Conservation (phyloP, 106 monocot species). For the Triglochin maritima region DNA sequence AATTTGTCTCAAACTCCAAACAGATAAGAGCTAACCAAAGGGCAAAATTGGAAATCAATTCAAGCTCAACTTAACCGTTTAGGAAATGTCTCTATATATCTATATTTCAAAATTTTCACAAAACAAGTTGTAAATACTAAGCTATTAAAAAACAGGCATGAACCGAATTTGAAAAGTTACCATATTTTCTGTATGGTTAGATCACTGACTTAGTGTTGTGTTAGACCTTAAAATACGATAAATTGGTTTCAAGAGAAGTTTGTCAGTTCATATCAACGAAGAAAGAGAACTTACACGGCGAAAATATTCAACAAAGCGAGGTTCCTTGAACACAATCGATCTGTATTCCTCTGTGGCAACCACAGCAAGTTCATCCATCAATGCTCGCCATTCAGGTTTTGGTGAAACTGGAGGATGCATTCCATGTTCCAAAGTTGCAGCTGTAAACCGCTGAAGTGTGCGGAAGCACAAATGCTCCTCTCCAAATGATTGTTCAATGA, state of each 20-base stretch:
- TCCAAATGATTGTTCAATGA: slow-evolving; percentile 85
- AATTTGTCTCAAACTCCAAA: no score
- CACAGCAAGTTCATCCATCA: slow-evolving; percentile 83
- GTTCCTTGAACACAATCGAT: slow-evolving; percentile 81
- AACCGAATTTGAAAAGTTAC: no score
- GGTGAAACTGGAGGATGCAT: slow-evolving; percentile 91
- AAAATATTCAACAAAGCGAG: slow-evolving; percentile 95
- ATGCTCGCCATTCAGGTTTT: slow-evolving; percentile 75
- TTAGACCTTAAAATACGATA: no score
- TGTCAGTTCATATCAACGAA: not conserved
- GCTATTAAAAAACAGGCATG: no score
- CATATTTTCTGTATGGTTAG: not conserved
- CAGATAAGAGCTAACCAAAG: no score
- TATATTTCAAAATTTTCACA: no score
- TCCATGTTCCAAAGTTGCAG: slow-evolving; percentile 93
- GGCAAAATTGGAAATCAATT: no score
- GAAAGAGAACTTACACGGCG: slow-evolving; percentile 38
- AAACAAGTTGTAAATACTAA: no score
- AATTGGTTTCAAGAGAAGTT: no score
- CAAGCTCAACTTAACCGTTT: no score
- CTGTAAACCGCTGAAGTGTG: slow-evolving; percentile 78
- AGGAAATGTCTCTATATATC: no score
- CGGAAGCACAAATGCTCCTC: slow-evolving; percentile 87
- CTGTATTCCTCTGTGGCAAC: slow-evolving; percentile 68
- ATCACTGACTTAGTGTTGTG: not conserved